phyloP scores from a whole-genome alignment of 345 rosid genomes.

The Nasturtium officinale region DNA sequence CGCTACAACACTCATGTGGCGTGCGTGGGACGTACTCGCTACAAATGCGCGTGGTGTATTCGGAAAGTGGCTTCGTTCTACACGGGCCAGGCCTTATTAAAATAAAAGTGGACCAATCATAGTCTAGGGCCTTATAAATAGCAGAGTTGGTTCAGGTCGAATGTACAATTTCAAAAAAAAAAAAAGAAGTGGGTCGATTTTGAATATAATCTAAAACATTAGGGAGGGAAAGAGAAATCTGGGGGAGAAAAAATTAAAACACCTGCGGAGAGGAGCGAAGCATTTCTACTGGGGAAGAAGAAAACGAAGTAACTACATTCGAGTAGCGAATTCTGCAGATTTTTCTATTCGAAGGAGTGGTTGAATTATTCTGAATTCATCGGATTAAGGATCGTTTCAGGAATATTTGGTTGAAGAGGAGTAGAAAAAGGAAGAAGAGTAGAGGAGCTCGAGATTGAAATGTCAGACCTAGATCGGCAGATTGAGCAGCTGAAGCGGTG shows the following conservation, averaged over 20 bases:
- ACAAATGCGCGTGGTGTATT: constrained; percentile 9
- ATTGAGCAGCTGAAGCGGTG: constrained; percentile 96
- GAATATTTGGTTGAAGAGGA: background rate
- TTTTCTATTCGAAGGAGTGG: background rate
- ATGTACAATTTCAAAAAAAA: background rate
- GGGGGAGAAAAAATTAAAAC: background rate
- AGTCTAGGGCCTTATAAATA: background rate
- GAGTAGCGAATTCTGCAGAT: constrained; percentile 7
- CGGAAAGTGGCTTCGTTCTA: background rate
- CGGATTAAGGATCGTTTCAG: constrained; percentile 4
- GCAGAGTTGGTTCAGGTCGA: background rate
- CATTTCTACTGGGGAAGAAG: constrained; percentile 40
- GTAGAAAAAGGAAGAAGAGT: background rate
- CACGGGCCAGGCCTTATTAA: constrained; percentile 19
- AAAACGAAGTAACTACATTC: constrained; percentile 12
- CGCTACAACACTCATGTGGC: background rate
- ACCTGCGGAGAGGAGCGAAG: constrained; percentile 37
- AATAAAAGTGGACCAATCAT: background rate
- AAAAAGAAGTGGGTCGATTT: constrained; percentile 18
- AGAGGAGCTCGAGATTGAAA: constrained; percentile 30
- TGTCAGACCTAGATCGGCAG: constrained; percentile 97
- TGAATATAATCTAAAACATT: constrained; percentile 5
- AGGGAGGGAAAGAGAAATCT: constrained; percentile 14
- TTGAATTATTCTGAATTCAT: background rate
- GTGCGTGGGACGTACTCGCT: constrained; percentile 3